Conservation (phyloP, 2,329 filamentous ascomycete species). For the Colletotrichum falcatum region DNA sequence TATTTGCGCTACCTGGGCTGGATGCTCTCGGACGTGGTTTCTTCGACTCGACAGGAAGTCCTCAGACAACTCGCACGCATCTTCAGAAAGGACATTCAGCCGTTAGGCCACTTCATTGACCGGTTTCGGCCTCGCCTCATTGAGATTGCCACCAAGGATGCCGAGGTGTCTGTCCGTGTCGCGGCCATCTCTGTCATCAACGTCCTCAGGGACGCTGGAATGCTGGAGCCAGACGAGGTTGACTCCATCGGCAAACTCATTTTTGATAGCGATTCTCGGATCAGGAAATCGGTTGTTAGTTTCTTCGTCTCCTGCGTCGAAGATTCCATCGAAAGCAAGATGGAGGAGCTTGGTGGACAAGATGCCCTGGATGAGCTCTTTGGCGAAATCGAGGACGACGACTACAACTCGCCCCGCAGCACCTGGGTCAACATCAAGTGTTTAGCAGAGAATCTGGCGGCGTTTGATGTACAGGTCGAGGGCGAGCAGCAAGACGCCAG, state of each 20-base stretch:
- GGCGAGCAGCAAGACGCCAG: constrained; percentile 63
- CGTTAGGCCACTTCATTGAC: constrained; percentile 93
- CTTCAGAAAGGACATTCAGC: constrained; percentile 83
- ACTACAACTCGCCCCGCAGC: constrained; percentile 79
- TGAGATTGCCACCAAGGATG: constrained; percentile 91
- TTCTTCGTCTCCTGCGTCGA: constrained; percentile 93
- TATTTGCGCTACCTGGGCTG: constrained; percentile 96
- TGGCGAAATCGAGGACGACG: constrained; percentile 77
- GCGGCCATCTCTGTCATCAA: constrained; percentile 86
- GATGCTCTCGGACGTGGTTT: constrained; percentile 87
- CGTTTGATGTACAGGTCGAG: constrained; percentile 80
- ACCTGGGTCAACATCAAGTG: constrained; percentile 95
- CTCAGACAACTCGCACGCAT: constrained; percentile 84
- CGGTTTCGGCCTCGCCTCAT: constrained; percentile 88
- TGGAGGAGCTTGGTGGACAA: constrained; percentile 86
- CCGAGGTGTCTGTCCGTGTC: constrained; percentile 83
- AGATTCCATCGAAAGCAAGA: constrained; percentile 81
- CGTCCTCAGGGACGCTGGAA: constrained; percentile 82
- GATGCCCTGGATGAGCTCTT: constrained; percentile 82
- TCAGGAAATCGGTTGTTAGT: constrained; percentile 87
- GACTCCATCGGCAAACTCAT: constrained; percentile 89
- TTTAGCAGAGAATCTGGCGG: constrained; percentile 83
- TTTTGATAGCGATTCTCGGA: constrained; percentile 85
- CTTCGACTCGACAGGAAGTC: constrained; percentile 84
- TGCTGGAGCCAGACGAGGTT: constrained; percentile 92